phyloP scores from a whole-genome alignment of 73 alveolate genomes.

The Symbiodinium natans region DNA sequence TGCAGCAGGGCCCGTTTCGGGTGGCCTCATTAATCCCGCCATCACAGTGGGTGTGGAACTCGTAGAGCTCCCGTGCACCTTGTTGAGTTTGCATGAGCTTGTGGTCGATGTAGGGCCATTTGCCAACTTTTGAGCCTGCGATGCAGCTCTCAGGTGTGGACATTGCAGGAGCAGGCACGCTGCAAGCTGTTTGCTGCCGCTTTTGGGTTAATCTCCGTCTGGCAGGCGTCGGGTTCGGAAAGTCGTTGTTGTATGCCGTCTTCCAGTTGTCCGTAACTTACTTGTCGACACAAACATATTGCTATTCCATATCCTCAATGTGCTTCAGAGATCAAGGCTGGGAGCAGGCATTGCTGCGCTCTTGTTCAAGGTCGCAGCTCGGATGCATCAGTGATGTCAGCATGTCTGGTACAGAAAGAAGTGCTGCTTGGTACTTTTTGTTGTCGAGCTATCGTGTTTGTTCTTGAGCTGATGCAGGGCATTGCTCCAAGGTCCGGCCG shows the following conservation, averaged over 20 bases:
- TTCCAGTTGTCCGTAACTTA: conserved; percentile 61
- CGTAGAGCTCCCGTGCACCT: background rate
- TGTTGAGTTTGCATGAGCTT: background rate
- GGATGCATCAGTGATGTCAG: background rate
- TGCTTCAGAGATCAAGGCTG: background rate
- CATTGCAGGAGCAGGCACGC: conserved; percentile 62
- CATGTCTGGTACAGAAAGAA: too few species aligned
- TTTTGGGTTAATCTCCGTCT: background rate
- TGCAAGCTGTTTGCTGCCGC: background rate
- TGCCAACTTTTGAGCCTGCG: background rate
- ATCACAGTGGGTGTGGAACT: conserved; percentile 32
- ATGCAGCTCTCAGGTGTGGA: conserved; percentile 18
- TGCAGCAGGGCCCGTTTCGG: conserved; percentile 84
- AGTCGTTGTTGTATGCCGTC: conserved; percentile 81
- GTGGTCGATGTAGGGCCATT: background rate
- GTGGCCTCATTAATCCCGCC: conserved; percentile 87
- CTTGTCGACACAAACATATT: background rate
- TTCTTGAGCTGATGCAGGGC: too few species aligned
- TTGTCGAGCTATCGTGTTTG: too few species aligned
- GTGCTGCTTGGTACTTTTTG: too few species aligned
- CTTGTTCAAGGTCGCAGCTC: background rate
- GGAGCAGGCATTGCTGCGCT: background rate
- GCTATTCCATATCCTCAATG: background rate
- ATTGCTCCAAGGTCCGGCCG: conserved; percentile 57
- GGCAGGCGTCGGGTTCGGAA: conserved; percentile 70